Evolutionary conservation across 108 stramenopile species (phyloP), one percentile per base, ranked within the genome.

Genomic region (Schizochytrium sp.): DNA sequence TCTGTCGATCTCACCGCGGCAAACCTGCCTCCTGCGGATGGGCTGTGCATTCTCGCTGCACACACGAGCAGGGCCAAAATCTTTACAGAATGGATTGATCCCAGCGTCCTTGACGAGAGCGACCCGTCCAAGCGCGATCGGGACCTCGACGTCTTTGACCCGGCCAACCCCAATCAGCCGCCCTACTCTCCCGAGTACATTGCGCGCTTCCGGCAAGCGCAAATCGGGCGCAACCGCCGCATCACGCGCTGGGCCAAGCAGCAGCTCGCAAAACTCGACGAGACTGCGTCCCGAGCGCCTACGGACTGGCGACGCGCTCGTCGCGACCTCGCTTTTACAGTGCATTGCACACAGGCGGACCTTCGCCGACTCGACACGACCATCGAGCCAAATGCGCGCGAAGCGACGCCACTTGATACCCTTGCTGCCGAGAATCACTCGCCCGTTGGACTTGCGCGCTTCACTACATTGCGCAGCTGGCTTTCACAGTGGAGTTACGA

Each of bases 391-490:
- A 83, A 83, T 23, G 76, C 5, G 10, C 76, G 76, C 76, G 76
- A 83, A 18, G 16, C 76, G 6, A 83, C 76, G n/a, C 48, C 45
- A 1, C 19, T 83, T 23, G 18, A 23, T 6, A 23, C n/a, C 3
- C 51, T 83, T 12, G 76, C 76, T 83, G 76, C 76, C 51, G 76
- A 83, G 76, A 83, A 83, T 53, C 76, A 83, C 23, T 83, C 76
- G 44, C 76, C 76, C 2, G 76, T 83, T 6, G 76, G 76, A 12
- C 51, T 83, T n/a, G 76, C 76, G n/a, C 76, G 76, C 45, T 83
- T 83, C 3, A 83, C 48, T 16, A 83, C 76, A 12, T 23, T 83
- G 10, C 45, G 76, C 16, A 83, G 76, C 51, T 83, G 76, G 76
- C 76, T 83, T 12, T 83, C 76, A 55, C 76, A 83, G 76, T 83